Evolutionary conservation across 345 rosid genomes (phyloP), one percentile per base, ranked within the genome.

Genomic region (Acer yangbiense): DNA sequence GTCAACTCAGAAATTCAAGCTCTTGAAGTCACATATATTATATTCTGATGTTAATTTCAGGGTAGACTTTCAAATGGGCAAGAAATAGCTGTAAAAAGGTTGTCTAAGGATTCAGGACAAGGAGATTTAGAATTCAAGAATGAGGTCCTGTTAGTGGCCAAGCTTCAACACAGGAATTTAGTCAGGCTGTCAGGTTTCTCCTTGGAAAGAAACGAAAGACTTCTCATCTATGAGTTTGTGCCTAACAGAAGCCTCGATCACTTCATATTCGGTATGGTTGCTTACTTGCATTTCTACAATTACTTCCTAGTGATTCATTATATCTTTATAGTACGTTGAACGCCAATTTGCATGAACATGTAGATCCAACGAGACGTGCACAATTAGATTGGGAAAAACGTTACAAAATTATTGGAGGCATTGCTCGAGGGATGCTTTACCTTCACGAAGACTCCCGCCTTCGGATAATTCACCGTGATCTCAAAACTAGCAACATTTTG

Each of bases 391-490:
- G 89, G 90, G 78, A 78, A 68, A 83, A 2, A 12, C 82, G 83
- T 0, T 68, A 82, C 76, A 83, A 83, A 43, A 86, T 88, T 9
- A 85, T 88, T 3, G 78, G 68, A 58, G 88, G 88, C 48, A 78
- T 88, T 27, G 87, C 89, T 10, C 60, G 83, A 71, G 89, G 93
- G 7, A 72, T 89, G 58, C 77, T 86, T 17, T 89, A 88, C 69
- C 83, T 89, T 58, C 91, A 89, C 0, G 85, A 88, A 32, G 87
- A 88, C 27, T 88, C 87, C 50, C 76, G 83, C 0, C 79, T 84
- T 1, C 66, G 86, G 4, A 84, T 90, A 8, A 82, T 86, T 10
- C 93, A 86, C 11, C 81, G 88, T 1, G 88, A 90, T 50, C 73
- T 87, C 0, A 89, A 89, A 65, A 81, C 89, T 0, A 80, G 87